These are phyloP conservation scores for Musa itinerans DNA, from an alignment of 176 grass and related monocot species.

Conservation along the genomic window DNA sequence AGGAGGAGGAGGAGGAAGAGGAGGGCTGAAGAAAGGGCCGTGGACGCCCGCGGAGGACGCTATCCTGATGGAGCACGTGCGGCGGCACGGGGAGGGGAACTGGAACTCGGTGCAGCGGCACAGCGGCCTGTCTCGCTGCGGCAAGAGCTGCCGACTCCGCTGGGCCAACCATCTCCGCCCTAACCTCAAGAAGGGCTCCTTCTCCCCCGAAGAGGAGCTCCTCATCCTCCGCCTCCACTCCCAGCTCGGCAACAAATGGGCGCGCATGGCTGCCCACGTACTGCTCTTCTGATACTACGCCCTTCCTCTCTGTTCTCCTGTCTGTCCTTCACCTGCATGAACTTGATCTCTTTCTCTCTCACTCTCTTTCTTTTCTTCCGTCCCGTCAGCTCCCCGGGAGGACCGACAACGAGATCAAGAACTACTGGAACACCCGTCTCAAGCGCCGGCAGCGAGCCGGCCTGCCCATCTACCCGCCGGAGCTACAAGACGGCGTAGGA, in stretches of 20 bases:
- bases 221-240: slow-evolving; percentile 51
- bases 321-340: neutral
- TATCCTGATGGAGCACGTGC: slow-evolving; percentile 41
- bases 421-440: slow-evolving; percentile 17
- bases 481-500: slow-evolving; percentile 25
- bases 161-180: slow-evolving; percentile 86
- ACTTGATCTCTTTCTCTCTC: neutral
- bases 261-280: slow-evolving; percentile 49
- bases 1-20: neutral
- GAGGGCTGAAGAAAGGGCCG: slow-evolving; percentile 50
- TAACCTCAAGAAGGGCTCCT: slow-evolving; percentile 74
- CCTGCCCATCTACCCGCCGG: slow-evolving; percentile 56
- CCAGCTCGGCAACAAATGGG: slow-evolving; percentile 72
- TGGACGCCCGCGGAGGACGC: slow-evolving; percentile 51
- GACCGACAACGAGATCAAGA: slow-evolving; percentile 19
- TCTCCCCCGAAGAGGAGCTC: slow-evolving; percentile 54
- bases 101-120: slow-evolving; percentile 54
- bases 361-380: neutral
- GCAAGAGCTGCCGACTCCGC: slow-evolving; percentile 83
- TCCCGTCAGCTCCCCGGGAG: slow-evolving; percentile 10
- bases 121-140: slow-evolving; percentile 43
- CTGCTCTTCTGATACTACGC: no score
- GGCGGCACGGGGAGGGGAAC: slow-evolving; percentile 53
- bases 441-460: slow-evolving; percentile 50
- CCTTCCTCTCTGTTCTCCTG: no score